A percentile compares a stretch with the other conserved stretches of the same genome.
Conservation (phyloP, 2,329 filamentous ascomycete species). For the Seiridium cupressi region DNA sequence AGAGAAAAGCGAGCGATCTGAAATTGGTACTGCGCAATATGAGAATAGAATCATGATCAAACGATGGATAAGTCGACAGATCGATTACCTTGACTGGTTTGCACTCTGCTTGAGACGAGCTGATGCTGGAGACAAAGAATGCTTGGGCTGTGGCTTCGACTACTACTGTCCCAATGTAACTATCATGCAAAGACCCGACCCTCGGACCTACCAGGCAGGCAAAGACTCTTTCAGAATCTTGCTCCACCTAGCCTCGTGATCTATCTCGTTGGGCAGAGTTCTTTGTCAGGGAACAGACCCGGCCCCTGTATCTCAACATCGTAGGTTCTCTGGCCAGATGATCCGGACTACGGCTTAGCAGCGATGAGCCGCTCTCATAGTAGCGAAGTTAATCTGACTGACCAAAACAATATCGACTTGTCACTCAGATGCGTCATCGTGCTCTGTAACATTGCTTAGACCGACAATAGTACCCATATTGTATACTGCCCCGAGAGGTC, state of each 20-base stretch:
- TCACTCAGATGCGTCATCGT: too few species aligned
- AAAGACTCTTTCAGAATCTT: neutral
- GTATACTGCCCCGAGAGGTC: too few species aligned
- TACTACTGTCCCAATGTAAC: neutral
- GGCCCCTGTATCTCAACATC: too few species aligned
- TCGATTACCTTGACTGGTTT: neutral
- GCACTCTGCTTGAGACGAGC: neutral
- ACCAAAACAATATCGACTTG: too few species aligned
- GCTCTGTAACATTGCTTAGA: too few species aligned
- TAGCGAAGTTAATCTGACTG: neutral
- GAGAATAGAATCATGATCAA: conserved; percentile 3
- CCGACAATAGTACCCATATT: too few species aligned
- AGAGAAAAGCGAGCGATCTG: conserved; percentile 9
- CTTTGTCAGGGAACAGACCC: neutral
- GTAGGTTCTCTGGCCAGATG: too few species aligned
- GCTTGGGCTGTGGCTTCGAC: neutral
- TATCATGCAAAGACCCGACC: neutral
- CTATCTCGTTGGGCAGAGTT: neutral
- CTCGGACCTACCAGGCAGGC: neutral
- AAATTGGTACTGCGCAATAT: neutral
- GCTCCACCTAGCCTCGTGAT: neutral
- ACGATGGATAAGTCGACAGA: neutral
- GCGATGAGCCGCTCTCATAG: neutral
- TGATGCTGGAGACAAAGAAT: neutral
- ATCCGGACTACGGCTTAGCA: neutral